phyloP scores from a whole-genome alignment of 345 rosid genomes.

The Rhodomyrtus tomentosa region DNA sequence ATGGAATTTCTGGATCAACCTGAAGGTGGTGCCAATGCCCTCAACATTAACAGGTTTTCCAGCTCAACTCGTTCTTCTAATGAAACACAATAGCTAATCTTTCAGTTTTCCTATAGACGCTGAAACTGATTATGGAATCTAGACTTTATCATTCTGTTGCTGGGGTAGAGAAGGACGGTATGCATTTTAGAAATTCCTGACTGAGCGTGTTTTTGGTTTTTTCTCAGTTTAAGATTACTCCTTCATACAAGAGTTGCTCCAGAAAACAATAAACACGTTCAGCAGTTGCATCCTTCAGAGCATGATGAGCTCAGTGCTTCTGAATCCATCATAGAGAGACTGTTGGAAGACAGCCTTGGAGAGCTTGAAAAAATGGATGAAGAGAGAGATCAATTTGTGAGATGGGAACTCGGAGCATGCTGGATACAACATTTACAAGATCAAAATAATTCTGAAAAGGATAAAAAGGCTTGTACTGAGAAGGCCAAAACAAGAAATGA shows the following conservation, averaged over 20 bases:
- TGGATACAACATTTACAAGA: constrained; percentile 99
- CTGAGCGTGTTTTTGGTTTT: background rate
- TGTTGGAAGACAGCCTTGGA: constrained; percentile 70
- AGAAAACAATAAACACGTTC: constrained; percentile 37
- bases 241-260: constrained; percentile 44
- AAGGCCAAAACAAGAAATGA: constrained; percentile 67
- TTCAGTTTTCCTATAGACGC: background rate
- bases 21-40: constrained; percentile 98
- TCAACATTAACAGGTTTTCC: constrained; percentile 78
- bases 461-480: constrained; percentile 54
- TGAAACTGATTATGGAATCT: background rate
- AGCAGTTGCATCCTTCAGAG: constrained; percentile 31
- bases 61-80: background rate
- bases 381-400: constrained; percentile 41
- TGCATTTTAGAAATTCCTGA: background rate
- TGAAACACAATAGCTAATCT: background rate
- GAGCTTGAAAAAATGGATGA: constrained; percentile 67
- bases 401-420: constrained; percentile 99
- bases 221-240: constrained; percentile 74
- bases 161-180: background rate
- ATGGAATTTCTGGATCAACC: constrained; percentile 76
- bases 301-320: constrained; percentile 51
- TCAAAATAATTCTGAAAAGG: constrained; percentile 73
- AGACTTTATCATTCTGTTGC: background rate
- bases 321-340: constrained; percentile 46